These are phyloP conservation scores for Diaporthe australafricana DNA, from an alignment of 2,329 filamentous ascomycete species.

Conservation along the genomic window DNA sequence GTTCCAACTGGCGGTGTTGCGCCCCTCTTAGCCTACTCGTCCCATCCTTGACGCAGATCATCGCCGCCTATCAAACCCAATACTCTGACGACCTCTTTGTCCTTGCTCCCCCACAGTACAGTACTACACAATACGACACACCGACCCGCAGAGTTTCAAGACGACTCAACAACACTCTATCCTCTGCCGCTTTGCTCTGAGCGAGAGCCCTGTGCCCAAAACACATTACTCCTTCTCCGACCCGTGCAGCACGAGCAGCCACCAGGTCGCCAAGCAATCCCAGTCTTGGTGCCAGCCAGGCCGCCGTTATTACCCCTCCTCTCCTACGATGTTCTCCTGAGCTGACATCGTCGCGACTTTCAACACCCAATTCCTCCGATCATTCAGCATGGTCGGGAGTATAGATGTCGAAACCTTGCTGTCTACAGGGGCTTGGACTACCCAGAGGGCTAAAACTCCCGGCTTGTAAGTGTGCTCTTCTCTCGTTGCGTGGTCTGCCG, in stretches of 20 bases:
- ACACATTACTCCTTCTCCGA: not conserved
- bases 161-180: not conserved
- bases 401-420: conserved; percentile 60
- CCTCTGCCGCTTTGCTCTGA: conserved; percentile 23
- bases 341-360: not conserved
- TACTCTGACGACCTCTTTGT: conserved; percentile 1
- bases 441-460: conserved; percentile 55
- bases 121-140: conserved; percentile 15
- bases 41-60: conserved; percentile 29
- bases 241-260: not conserved
- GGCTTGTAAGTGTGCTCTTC: conserved; percentile 46
- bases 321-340: conserved; percentile 16
- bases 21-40: conserved; percentile 10
- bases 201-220: not conserved
- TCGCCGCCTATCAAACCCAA: conserved; percentile 25
- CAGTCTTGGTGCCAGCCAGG: conserved; percentile 2
- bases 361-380: not conserved
- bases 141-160: conserved; percentile 17
- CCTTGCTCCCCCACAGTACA: conserved; percentile 1
- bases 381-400: conserved; percentile 55
- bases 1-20: conserved; percentile 18
- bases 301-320: conserved; percentile 27
- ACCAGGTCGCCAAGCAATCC: not conserved
- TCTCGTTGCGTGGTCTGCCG: conserved; percentile 1
- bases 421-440: conserved; percentile 62